These are phyloP conservation scores for Vitis hybrid DNA, from an alignment of 177 flowering plant species.

Conservation along the genomic window DNA sequence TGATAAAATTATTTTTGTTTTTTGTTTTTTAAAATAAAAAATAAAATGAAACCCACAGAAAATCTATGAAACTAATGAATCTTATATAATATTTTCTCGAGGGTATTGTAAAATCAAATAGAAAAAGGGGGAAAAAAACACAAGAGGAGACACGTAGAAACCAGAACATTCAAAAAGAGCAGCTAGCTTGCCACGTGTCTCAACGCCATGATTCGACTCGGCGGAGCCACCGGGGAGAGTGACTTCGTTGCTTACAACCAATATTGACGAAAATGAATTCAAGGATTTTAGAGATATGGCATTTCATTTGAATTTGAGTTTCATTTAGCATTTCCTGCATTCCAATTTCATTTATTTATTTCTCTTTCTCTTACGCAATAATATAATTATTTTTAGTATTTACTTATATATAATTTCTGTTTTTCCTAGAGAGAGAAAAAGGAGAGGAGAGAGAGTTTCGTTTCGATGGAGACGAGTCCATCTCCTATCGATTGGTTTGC, in stretches of 20 bases:
- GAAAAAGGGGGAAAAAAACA: too few relatives aligned
- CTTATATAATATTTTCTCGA: too few relatives aligned
- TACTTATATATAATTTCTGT: neutral
- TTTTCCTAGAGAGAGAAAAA: conserved; percentile 6
- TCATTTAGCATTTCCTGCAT: conserved; percentile 17
- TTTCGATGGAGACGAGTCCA: conserved; percentile 16
- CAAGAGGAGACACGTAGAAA: neutral
- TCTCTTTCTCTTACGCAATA: neutral
- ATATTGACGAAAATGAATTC: conserved; percentile 5
- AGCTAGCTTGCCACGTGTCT: conserved; percentile 18
- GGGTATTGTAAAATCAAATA: too few relatives aligned
- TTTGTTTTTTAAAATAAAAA: too few relatives aligned
- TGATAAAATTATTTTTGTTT: too few relatives aligned
- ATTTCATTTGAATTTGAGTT: conserved; percentile 30
- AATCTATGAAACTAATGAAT: too few relatives aligned
- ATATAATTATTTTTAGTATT: neutral
- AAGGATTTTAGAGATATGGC: neutral
- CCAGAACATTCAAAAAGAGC: neutral
- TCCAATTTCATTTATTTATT: neutral
- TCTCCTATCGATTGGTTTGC: conserved; percentile 9
- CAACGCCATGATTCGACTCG: conserved; percentile 17
- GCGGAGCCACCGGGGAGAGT: conserved; percentile 34
- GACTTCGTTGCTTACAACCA: conserved; percentile 9
- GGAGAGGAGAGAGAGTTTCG: conserved; percentile 1
- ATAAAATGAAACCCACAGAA: too few relatives aligned